Base-by-base conservation (phyloP, 768 basidiomycete genomes). In the Lactarius pseudohatsudake region DNA sequence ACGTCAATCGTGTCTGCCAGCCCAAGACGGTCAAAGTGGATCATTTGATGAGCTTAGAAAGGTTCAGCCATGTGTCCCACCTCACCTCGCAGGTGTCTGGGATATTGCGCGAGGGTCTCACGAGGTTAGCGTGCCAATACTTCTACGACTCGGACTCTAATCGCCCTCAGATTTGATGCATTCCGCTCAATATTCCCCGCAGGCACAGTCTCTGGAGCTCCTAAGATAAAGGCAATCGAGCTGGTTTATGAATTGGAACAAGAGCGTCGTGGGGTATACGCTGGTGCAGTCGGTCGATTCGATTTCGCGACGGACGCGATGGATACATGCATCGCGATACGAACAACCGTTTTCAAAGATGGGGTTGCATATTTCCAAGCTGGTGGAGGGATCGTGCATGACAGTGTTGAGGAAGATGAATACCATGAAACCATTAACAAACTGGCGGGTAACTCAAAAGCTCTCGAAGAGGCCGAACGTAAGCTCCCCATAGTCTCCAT, bases 121-220 rank as follows among this genome's bases (percentile, higher is more conserved):
- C 88, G 15, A 86, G 96, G 96, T 94, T 64, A 59, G 78, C 68
- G 18, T 38, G 41, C 34, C 13, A 69, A 16, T 47, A 36, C 30
- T 13, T 22, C 34, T 43, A 15, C 45, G 40, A 4, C 8, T 20
- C 18, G 11, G n/a, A 11, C 22, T 59, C 57, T 62, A 60, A 26
- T 58, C 59, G 26, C 50, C 67, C 53, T 40, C 70, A 96, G 96
- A 70, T 99, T 98, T 74, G 96, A 98, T 75, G 97, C 97, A 0
- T 98, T 99, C 85, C 87, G 96, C 11, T 98, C 96, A 28, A 98
- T 99, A 70, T 98, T 99, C 81, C 97, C 97, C 1, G 96, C 96
- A 20, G 97, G 97, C 0, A 99, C 97, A 2, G 97, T 99, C 30
- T 98, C 96, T 1, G 97, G 97, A 28, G 97, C 97, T 38, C 97